These are phyloP conservation scores for Neopestalotiopsis rosae DNA, from an alignment of 2,329 filamentous ascomycete species.

Conservation along the genomic window DNA sequence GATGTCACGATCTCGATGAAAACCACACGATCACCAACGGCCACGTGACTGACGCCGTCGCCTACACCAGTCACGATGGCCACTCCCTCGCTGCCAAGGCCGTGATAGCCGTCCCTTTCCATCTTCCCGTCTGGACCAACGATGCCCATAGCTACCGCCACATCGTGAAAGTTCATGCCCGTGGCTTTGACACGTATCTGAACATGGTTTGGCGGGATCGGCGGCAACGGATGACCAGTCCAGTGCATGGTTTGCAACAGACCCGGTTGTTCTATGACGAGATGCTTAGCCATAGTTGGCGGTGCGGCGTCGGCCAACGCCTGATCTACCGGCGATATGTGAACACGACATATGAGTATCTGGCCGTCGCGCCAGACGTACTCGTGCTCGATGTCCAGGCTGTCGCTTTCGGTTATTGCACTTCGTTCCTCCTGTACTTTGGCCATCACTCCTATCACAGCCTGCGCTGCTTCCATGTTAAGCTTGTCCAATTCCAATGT, in stretches of 20 bases:
- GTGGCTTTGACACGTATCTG: slow-evolving; percentile 1
- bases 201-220: background rate
- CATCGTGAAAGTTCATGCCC: slow-evolving; percentile 12
- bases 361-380: slow-evolving; percentile 1
- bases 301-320: slow-evolving; percentile 1
- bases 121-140: background rate
- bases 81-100: slow-evolving; percentile 1
- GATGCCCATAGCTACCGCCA: slow-evolving; percentile 8
- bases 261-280: slow-evolving; percentile 1
- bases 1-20: background rate
- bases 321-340: background rate
- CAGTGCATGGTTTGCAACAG: slow-evolving; percentile 1
- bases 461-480: background rate
- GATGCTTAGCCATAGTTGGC: background rate
- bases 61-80: background rate
- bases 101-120: slow-evolving; percentile 5
- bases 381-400: slow-evolving; percentile 4
- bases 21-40: slow-evolving; percentile 13
- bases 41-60: background rate
- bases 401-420: background rate
- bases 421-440: background rate
- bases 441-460: background rate
- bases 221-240: slow-evolving; percentile 2
- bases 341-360: background rate
- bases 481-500: slow-evolving; percentile 11